Base-by-base conservation (phyloP, 345 rosid genomes). In the Triadica sebifera region DNA sequence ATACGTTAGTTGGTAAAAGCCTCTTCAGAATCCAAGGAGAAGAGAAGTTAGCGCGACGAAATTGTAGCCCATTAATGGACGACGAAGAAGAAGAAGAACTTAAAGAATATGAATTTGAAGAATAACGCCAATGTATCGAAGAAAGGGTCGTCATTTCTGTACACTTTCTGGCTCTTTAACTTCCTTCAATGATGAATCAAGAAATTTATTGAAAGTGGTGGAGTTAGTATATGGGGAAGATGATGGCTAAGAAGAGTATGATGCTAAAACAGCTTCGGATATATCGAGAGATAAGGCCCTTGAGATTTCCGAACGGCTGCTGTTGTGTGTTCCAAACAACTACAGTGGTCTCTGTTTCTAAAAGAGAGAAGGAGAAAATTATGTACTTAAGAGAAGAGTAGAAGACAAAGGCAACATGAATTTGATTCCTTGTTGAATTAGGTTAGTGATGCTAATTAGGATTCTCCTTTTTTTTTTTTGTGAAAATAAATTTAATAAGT, bases 291-390 rank as follows among this genome's bases (percentile, higher is more conserved):
- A 65, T 57, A 22, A 75, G 80, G 58, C 93, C 84, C 81, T 89
- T 85, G 95, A 88, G 88, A 90, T 90, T 92, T 86, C 90, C 90
- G 89, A 90, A 91, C 84, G 93, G 93, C 82, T 84, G 84, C 79
- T 50, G 20, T 73, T 66, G 72, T 78, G 65, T 43, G n/a, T 52
- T 20, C 17, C 70, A 46, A 51, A 16, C 22, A 11, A 20, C 45
- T 34, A 53, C 53, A 51, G 45, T 46, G 51, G 59, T 51, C 55
- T 56, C n/a, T 37, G 41, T 16, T 16, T 16, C 22, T 2, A 52
- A 29, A 3, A 22, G 43, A 61, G 69, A 25, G 3, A 25, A 12
- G 13, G 52, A 43, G 11, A 58, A 24, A 20, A 29, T 10, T n/a
- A 17, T 15, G 39, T 17, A 25, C 34, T 29, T 29, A 29, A 2